These are phyloP conservation scores for Fomitopsis palustris DNA, from an alignment of 1,284 basidiomycete genomes.

Conservation along the genomic window DNA sequence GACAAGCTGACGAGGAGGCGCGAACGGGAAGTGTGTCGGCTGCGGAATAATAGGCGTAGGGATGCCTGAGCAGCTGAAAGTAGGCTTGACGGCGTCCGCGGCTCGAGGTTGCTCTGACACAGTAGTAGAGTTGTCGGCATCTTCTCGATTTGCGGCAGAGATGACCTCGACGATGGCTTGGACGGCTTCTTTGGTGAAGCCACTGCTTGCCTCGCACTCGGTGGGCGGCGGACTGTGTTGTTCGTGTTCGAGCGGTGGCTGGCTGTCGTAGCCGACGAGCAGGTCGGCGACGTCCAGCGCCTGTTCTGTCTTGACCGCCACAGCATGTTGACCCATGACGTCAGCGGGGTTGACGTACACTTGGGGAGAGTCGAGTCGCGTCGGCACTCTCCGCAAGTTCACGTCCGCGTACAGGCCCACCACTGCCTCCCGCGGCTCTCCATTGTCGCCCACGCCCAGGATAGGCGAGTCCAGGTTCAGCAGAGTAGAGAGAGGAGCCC, in stretches of 20 bases:
- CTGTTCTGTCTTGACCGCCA: constrained; percentile 5
- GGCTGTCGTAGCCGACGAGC: background rate
- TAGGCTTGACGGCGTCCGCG: background rate
- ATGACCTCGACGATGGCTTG: background rate
- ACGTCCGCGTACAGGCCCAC: constrained; percentile 41
- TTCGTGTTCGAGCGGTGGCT: background rate
- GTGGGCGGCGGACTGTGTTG: background rate
- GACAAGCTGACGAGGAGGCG: background rate
- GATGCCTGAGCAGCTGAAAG: background rate
- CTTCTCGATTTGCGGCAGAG: background rate
- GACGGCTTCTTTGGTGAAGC: background rate
- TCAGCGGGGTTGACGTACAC: constrained; percentile 46
- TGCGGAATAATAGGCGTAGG: background rate
- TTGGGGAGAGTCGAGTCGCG: constrained; percentile 18
- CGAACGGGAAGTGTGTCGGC: background rate
- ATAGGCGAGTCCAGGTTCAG: constrained; percentile 12
- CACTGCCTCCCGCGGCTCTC: constrained; percentile 11
- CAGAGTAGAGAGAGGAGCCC: constrained; percentile 1
- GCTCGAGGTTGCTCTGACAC: background rate
- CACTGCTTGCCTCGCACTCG: background rate
- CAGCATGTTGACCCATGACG: constrained; percentile 29
- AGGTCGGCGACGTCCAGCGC: background rate
- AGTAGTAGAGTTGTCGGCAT: background rate
- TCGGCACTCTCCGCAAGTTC: constrained; percentile 36
- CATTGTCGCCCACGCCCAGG: background rate